Conservation (phyloP, 176 grass and related monocot genomes). For the Eleusine coracana region DNA sequence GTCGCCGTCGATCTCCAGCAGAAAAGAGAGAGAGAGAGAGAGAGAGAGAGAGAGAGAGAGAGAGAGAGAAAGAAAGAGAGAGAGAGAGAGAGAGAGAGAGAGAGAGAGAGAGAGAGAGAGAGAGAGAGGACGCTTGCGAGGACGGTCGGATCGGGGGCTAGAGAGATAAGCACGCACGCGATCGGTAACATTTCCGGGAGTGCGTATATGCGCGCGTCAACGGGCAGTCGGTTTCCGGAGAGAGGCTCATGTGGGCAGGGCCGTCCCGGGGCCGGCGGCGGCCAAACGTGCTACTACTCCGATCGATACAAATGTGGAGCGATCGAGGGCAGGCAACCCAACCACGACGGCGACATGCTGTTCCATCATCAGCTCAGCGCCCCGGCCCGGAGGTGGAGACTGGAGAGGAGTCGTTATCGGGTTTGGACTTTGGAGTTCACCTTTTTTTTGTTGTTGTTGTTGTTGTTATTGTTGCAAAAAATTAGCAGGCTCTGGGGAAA, state of each 20-base stretch:
- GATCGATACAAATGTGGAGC: not conserved
- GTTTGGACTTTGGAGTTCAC: not conserved
- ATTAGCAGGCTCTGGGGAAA: not conserved
- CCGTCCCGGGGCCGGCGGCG: not conserved
- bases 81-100: too few relatives aligned
- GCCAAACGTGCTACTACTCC: not conserved
- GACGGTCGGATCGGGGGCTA: not conserved
- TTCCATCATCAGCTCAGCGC: too few relatives aligned
- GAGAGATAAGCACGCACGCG: not conserved
- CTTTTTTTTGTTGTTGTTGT: not conserved
- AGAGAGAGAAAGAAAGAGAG: too few relatives aligned
- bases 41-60: too few relatives aligned
- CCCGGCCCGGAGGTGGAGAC: not conserved
- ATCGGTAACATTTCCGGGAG: not conserved
- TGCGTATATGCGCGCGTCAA: not conserved
- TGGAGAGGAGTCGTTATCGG: not conserved
- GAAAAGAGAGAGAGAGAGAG: too few relatives aligned
- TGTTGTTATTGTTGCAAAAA: not conserved
- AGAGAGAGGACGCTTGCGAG: not conserved
- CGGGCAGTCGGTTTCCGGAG: slow-evolving; percentile 21
- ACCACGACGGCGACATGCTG: not conserved
- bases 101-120: too few relatives aligned
- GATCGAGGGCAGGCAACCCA: not conserved
- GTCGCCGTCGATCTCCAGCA: too few relatives aligned
- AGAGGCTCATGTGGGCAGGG: slow-evolving; percentile 29